Evolutionary conservation across 352 stramenopile species (phyloP), one percentile per base, ranked within the genome.

Genomic region (Globisporangium takayamanum): DNA sequence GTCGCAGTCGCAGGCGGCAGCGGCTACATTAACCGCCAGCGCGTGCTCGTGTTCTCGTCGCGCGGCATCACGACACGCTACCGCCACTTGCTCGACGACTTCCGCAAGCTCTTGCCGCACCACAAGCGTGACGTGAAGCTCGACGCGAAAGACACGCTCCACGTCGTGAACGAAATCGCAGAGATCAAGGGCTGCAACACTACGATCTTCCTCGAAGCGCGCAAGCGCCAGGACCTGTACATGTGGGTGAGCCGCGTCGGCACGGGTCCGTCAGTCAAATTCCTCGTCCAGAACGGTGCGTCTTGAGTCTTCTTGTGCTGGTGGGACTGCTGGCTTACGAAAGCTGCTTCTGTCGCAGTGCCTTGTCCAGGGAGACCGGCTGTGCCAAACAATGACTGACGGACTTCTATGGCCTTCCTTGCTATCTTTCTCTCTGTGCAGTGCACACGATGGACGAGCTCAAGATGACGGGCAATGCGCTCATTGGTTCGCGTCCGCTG

Each of bases 361-460:
- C 33, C 33, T 39, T 39, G 33, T 39, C 6, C 33, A 12, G 33
- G 11, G 7, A 39, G 41, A 46, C 15, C 3, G 16, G 14, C 41
- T 46, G 5, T 46, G 0, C 41, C 14, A 7, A 8, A 3, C 41
- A 46, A 7, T 14, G 15, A 20, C 18, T 46, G 5, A 22, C 41
- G 18, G 1, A 18, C 5, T 22, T 3, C 16, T 11, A 47, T 20
- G 18, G 6, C 41, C 10, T 46, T 6, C 60, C 5, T 59, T 10
- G 12, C 18, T 50, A 1, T 47, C n/a, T 41, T 3, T 57, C 22
- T 18, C 5, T 45, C n/a, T 39, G 18, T 42, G 20, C 30, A 90
- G 93, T 99, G 62, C 97, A 99, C 80, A 99, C 97, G 28, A 99
- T 99, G 96, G 97, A 99, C 70, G 97, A 99, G 78, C 79, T 99